Percentiles rank a stretch among this genome's conserved stretches.
These are phyloP conservation scores for Chaetomium cochliodes DNA, from an alignment of 495 filamentous ascomycete genomes.

Conservation along the genomic window DNA sequence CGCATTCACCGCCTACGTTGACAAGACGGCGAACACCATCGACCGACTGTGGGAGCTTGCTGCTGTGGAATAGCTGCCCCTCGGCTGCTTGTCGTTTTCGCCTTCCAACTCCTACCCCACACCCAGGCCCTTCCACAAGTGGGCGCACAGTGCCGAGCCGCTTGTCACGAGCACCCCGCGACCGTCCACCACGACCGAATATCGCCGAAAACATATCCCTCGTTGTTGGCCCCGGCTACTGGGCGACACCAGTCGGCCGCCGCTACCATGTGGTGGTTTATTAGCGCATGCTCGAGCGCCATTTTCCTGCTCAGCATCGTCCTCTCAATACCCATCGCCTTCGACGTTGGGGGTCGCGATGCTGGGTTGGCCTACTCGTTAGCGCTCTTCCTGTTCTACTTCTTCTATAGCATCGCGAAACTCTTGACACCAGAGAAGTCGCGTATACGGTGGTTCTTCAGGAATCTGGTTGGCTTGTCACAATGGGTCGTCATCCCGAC, in stretches of 20 bases:
- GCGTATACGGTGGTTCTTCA: slow-evolving; percentile 66
- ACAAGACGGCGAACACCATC: not conserved
- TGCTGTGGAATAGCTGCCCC: not conserved
- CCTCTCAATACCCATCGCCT: slow-evolving; percentile 89
- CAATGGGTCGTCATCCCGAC: slow-evolving; percentile 83
- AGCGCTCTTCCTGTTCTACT: slow-evolving; percentile 82
- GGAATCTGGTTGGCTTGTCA: slow-evolving; percentile 62
- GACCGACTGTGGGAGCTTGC: not conserved
- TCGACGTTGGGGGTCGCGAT: slow-evolving; percentile 93
- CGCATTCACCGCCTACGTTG: slow-evolving; percentile 10
- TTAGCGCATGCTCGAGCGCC: slow-evolving; percentile 67
- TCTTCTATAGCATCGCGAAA: slow-evolving; percentile 76
- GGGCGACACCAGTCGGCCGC: slow-evolving; percentile 22
- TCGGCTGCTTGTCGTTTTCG: not conserved
- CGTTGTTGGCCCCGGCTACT: not conserved
- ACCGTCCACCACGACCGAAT: not conserved
- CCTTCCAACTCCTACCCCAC: slow-evolving; percentile 10
- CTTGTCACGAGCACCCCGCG: slow-evolving; percentile 15
- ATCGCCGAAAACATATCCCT: not conserved
- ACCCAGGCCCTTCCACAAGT: slow-evolving; percentile 11
- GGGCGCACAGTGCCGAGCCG: slow-evolving; percentile 13
- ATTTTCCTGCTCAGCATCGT: slow-evolving; percentile 85
- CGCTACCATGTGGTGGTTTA: slow-evolving; percentile 65
- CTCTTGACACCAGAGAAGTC: slow-evolving; percentile 78
- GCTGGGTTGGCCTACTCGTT: slow-evolving; percentile 92